phyloP scores from a whole-genome alignment of 345 rosid genomes.

The Eutrema yunnanense region DNA sequence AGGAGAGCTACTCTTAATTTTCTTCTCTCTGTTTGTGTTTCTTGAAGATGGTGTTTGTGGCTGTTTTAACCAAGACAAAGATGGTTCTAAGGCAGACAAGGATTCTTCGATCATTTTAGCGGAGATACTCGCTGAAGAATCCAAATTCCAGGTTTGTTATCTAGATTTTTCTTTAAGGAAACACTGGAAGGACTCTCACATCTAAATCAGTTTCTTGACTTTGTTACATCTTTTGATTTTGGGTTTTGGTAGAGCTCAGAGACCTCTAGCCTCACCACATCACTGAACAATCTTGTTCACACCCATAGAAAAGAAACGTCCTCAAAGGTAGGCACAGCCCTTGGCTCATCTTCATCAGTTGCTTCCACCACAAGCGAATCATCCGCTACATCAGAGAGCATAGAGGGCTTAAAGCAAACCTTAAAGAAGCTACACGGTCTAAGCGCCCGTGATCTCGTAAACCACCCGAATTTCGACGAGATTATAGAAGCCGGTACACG shows the following conservation, averaged over 20 bases:
- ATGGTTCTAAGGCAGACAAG: constrained; percentile 20
- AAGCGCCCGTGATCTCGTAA: constrained; percentile 28
- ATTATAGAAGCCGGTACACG: constrained; percentile 29
- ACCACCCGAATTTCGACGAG: constrained; percentile 26
- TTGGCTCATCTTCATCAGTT: constrained; percentile 16
- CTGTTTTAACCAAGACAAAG: constrained; percentile 21
- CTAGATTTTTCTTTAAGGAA: neutral
- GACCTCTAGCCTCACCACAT: constrained; percentile 15
- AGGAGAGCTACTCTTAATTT: neutral
- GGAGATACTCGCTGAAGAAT: constrained; percentile 21
- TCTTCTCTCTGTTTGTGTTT: constrained; percentile 5
- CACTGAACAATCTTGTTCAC: constrained; percentile 22
- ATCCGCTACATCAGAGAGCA: constrained; percentile 26
- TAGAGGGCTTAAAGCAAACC: constrained; percentile 19
- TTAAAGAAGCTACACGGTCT: constrained; percentile 24
- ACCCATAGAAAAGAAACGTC: constrained; percentile 18
- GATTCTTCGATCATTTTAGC: constrained; percentile 22
- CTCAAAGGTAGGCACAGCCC: constrained; percentile 13
- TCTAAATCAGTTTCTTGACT: neutral
- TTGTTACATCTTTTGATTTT: neutral
- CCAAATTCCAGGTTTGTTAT: constrained; percentile 10
- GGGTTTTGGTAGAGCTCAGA: constrained; percentile 18
- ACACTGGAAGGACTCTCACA: neutral
- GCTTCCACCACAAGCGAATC: constrained; percentile 29
- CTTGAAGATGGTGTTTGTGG: constrained; percentile 31